A percentile compares a stretch with the other conserved stretches of the same genome.
These are phyloP conservation scores for Solanum dulcamara DNA, from an alignment of 257 asterid species.

Conservation along the genomic window DNA sequence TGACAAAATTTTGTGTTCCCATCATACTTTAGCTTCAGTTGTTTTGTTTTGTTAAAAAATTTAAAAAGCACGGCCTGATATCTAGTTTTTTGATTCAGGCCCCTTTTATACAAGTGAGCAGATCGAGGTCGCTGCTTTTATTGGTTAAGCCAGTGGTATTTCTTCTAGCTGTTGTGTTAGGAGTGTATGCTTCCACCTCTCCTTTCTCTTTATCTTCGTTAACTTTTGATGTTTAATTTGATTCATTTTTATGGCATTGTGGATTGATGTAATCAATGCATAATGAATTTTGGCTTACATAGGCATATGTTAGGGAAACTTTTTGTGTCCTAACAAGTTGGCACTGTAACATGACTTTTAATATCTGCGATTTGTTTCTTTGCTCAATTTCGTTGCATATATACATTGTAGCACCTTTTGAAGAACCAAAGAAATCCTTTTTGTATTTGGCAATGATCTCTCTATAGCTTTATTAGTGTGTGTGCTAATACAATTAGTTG, in stretches of 20 bases:
- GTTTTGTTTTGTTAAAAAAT: not conserved
- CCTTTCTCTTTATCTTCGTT: not conserved
- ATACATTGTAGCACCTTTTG: not conserved
- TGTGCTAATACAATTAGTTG: not conserved
- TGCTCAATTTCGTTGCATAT: not conserved
- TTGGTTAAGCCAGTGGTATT: conserved; percentile 75
- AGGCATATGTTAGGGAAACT: not conserved
- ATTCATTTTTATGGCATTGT: not conserved
- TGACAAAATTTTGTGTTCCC: not conserved
- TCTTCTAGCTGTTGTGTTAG: conserved; percentile 71
- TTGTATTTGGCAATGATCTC: not conserved
- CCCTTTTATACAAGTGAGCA: conserved; percentile 97
- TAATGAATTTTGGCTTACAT: not conserved
- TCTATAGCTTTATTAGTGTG: not conserved
- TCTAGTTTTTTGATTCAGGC: conserved; percentile 34
- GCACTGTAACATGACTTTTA: not conserved
- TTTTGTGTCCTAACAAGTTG: not conserved
- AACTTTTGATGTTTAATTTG: not conserved
- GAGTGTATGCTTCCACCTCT: conserved; percentile 34
- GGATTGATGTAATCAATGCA: not conserved
- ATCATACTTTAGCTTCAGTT: not conserved
- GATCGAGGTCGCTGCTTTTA: conserved; percentile 73
- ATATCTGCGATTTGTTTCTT: not conserved
- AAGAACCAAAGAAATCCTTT: not conserved
- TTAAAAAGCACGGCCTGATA: not conserved